phyloP scores from a whole-genome alignment of 108 stramenopile genomes.

The Conticribra weissflogii region DNA sequence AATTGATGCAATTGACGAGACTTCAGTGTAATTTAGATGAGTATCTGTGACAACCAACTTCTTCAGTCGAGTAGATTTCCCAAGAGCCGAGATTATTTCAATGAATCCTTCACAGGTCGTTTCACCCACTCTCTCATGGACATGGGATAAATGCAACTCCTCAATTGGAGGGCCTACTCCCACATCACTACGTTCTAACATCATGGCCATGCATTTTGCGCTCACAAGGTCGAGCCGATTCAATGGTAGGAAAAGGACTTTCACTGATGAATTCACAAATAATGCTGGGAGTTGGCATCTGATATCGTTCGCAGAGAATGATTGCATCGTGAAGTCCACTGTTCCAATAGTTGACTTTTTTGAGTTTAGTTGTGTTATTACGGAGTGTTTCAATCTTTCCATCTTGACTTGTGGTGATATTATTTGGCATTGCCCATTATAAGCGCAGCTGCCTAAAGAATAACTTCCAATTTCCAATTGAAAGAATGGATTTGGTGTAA shows the following conservation, averaged over 20 bases:
- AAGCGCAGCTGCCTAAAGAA: no score
- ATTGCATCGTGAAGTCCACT: slow-evolving; percentile 3
- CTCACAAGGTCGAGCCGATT: slow-evolving; percentile 8
- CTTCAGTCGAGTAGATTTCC: slow-evolving; percentile 2
- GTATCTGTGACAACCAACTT: neutral
- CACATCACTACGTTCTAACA: neutral
- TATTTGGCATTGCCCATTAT: no score
- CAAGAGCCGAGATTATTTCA: slow-evolving; percentile 5
- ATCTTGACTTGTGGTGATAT: no score
- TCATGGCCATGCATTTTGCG: slow-evolving; percentile 3
- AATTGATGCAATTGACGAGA: slow-evolving; percentile 6
- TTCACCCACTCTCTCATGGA: neutral
- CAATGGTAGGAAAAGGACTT: slow-evolving; percentile 2
- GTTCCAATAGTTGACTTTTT: neutral
- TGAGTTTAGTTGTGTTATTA: neutral
- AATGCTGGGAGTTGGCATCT: neutral
- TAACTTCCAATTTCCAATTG: no score
- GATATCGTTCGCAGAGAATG: slow-evolving; percentile 1
- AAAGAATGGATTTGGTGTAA: no score
- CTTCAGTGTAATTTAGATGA: neutral
- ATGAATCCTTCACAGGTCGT: neutral
- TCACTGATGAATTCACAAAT: neutral
- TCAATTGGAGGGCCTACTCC: slow-evolving; percentile 7
- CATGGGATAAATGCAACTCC: slow-evolving; percentile 1
- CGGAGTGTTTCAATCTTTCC: no score